Evolutionary conservation across 805 yeast species (phyloP).

Genomic region (Yamadazyma takamatsuzukensis): DNA sequence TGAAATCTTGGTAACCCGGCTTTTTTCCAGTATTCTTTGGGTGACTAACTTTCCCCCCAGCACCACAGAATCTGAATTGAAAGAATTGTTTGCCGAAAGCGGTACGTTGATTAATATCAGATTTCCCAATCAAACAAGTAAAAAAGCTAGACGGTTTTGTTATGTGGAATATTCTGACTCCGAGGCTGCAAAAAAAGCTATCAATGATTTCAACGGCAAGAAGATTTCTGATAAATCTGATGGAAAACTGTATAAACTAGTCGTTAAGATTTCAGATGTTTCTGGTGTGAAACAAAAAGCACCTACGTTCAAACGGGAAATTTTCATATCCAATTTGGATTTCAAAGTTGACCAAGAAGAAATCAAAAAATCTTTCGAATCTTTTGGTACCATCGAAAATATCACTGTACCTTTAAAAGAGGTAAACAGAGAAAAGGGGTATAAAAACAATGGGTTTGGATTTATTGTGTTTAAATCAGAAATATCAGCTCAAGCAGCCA

Average conservation of each 20-base stretch:
- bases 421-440: slow-evolving; percentile 25
- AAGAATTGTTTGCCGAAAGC: slow-evolving; percentile 32
- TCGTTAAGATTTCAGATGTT: slow-evolving; percentile 65
- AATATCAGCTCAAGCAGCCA: slow-evolving; percentile 46
- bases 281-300: slow-evolving; percentile 22
- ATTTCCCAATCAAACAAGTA: slow-evolving; percentile 51
- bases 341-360: slow-evolving; percentile 37
- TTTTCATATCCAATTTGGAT: slow-evolving; percentile 38
- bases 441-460: slow-evolving; percentile 59
- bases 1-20: slow-evolving; percentile 43
- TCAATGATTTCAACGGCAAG: slow-evolving; percentile 36
- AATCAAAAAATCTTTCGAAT: slow-evolving; percentile 39
- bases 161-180: slow-evolving; percentile 55
- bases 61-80: slow-evolving; percentile 37
- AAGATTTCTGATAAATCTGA: slow-evolving; percentile 24
- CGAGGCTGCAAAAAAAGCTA: slow-evolving; percentile 44
- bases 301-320: slow-evolving; percentile 10
- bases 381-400: slow-evolving; percentile 52
- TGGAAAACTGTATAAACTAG: slow-evolving; percentile 31
- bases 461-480: slow-evolving; percentile 49
- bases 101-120: slow-evolving; percentile 50
- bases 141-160: slow-evolving; percentile 56
- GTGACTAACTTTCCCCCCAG: slow-evolving; percentile 70
- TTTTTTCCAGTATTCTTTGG: slow-evolving; percentile 57
- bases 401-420: slow-evolving; percentile 46